Evolutionary conservation across 148 eudicot genomes (phyloP), one percentile per base, ranked within the genome.

Genomic region (Camellia lanceoleosa): DNA sequence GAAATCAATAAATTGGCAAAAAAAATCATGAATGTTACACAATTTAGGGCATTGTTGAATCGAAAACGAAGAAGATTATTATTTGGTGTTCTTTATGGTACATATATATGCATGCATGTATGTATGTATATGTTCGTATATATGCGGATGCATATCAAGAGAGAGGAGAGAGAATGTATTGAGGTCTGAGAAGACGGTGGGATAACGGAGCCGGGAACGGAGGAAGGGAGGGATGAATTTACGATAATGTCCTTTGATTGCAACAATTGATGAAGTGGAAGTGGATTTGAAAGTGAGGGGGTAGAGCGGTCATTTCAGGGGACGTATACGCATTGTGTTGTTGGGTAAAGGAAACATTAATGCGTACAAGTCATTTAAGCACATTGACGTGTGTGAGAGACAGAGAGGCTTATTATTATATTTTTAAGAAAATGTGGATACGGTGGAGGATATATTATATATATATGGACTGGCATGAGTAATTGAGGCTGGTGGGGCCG

Each of bases 41-140:
- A 58, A 56, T 60, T 42, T 49, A 76, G 78, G 69, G 78, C 16
- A 61, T 59, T 6, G 51, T 8, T 55, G 59, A 74, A 41, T 74
- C 64, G 23, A 41, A 38, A 55, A 38, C 3, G 65, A 18, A 58
- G 61, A 74, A 74, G 65, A 2, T 41, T 5, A 18, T 5, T 23
- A 23, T 23, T 23, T 23, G 30, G 19, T 3, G 44, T 23, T 56
- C 20, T 42, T 30, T 42, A 15, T 23, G 23, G 60, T 11, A 38
- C 14, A 10, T 74, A 3, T 8, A 20, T 74, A 0, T 16, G 11
- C 13, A 55, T 55, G 10, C 10, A 11, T 55, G 58, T 7, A 8
- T 55, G 10, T 13, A 3, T 0, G 15, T 11, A 14, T 19, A 42
- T 64, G 1, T 75, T 51, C 5, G n/a, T 14, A 14, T 76, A n/a